A percentile compares a stretch with the other conserved stretches of the same genome.
Conservation (phyloP, 2,329 filamentous ascomycete genomes). For the Onygena corvina region DNA sequence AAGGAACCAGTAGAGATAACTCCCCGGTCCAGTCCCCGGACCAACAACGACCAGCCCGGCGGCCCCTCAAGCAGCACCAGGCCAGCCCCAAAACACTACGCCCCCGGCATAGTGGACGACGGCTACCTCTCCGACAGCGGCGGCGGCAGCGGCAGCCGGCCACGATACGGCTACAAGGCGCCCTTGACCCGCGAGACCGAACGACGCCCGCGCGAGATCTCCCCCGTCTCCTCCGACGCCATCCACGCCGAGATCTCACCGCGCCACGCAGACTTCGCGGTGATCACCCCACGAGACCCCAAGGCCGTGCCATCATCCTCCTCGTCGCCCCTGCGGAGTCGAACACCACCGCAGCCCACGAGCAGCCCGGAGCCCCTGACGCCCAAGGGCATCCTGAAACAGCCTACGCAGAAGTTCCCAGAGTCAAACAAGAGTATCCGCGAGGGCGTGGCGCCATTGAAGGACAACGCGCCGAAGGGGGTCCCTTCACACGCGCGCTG, state of each 20-base stretch:
- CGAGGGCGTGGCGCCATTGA: slow-evolving; percentile 87
- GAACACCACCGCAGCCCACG: slow-evolving; percentile 47
- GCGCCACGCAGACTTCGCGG: not conserved
- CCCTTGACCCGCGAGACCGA: not conserved
- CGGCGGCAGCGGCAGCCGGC: too few relatives aligned
- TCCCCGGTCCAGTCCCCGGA: slow-evolving; percentile 13
- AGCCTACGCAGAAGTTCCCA: slow-evolving; percentile 69
- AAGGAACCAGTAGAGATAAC: slow-evolving; percentile 18
- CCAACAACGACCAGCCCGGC: slow-evolving; percentile 19
- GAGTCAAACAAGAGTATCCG: slow-evolving; percentile 75
- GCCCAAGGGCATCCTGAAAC: slow-evolving; percentile 75
- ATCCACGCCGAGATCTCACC: not conserved
- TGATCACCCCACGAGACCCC: not conserved
- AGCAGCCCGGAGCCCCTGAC: slow-evolving; percentile 32
- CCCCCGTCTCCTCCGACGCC: not conserved
- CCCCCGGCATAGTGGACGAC: not conserved
- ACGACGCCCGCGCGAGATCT: not conserved
- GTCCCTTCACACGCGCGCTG: slow-evolving; percentile 70
- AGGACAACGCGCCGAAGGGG: slow-evolving; percentile 63
- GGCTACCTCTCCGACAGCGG: slow-evolving; percentile 9
- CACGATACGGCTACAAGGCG: slow-evolving; percentile 1
- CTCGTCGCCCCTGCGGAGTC: too few relatives aligned
- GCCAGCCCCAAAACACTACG: not conserved
- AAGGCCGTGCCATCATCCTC: not conserved
- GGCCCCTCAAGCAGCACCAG: slow-evolving; percentile 8